A percentile compares a stretch with the other conserved stretches of the same genome.
Conservation (phyloP, 257 asterid species). For the Penstemon newberryi region DNA sequence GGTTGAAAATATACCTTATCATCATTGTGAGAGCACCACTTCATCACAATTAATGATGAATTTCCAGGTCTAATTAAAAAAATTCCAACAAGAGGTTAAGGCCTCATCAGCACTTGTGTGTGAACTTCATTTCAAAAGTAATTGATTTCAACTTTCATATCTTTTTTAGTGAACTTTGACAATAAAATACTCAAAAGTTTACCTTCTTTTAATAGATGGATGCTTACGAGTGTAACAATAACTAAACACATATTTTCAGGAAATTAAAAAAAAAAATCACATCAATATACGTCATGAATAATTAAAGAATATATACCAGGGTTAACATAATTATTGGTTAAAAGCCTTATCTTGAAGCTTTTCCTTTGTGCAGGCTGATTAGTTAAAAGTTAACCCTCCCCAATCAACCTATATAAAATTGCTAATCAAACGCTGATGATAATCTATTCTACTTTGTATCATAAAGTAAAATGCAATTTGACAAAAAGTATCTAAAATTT, state of each 20-base stretch:
- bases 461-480: background rate
- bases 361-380: constrained; percentile 15
- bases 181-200: constrained; percentile 2
- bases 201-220: background rate
- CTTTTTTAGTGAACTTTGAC: background rate
- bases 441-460: constrained; percentile 17
- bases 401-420: constrained; percentile 28
- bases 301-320: constrained; percentile 9
- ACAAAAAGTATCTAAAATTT: background rate
- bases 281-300: constrained; percentile 22
- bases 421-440: constrained; percentile 32
- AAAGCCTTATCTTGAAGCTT: constrained; percentile 29
- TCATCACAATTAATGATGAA: no score
- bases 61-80: no score
- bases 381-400: constrained; percentile 9
- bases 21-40: no score
- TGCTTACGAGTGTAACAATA: constrained; percentile 19
- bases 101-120: background rate
- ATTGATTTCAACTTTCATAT: background rate
- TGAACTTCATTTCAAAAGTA: constrained; percentile 11
- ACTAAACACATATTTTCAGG: background rate
- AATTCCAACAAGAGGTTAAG: no score
- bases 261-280: background rate
- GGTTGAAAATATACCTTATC: no score
- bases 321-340: constrained; percentile 21